Base-by-base conservation (phyloP, 164 flowering plant genomes). In the Stephania yunnanensis region DNA sequence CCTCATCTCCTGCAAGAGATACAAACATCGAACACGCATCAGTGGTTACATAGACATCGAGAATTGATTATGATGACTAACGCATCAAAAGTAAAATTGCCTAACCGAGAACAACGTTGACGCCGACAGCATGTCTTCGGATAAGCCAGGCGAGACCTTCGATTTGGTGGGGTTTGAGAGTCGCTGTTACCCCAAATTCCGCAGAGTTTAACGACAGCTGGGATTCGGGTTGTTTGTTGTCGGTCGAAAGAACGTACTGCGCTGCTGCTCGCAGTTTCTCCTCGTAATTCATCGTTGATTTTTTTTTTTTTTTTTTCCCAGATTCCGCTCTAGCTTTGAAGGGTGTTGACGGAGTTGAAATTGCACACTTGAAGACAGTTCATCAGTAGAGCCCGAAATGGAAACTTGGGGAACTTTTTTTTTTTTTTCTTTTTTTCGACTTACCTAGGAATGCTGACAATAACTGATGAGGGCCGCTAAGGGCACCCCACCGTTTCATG, bases 111-210 rank as follows among this genome's bases (percentile, higher is more conserved):
- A 94, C 81, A 76, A 91, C 97, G 77, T 92, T 94, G 85, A 90
- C 97, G 22, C 97, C 97, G 71, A 85, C 83, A 42, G 30, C 52
- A 74, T 86, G 91, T 78, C 93, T 82, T 71, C 89, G 87, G 5
- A 94, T 86, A 65, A 94, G 97, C 98, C 98, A 94, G 4, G 89
- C 83, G 50, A 94, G 86, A 12, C 97, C 98, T 76, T 92, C 95
- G 29, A 87, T 77, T 73, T 94, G 98, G 79, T 94, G 90, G 75
- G 97, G 94, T 76, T 91, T 94, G 68, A 91, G 83, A 10, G 87
- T 75, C n/a, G 94, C 97, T 45, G 81, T 85, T 7, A 91, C 86
- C 1, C 91, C 97, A 69, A 89, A 71, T 19, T 84, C 89, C 7
- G 71, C 72, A 22, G 68, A 25, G 45, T 83, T 67, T 53, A 82